Base-by-base conservation (phyloP, 2,329 filamentous ascomycete genomes). In the Dryadomyces sulphureus region DNA sequence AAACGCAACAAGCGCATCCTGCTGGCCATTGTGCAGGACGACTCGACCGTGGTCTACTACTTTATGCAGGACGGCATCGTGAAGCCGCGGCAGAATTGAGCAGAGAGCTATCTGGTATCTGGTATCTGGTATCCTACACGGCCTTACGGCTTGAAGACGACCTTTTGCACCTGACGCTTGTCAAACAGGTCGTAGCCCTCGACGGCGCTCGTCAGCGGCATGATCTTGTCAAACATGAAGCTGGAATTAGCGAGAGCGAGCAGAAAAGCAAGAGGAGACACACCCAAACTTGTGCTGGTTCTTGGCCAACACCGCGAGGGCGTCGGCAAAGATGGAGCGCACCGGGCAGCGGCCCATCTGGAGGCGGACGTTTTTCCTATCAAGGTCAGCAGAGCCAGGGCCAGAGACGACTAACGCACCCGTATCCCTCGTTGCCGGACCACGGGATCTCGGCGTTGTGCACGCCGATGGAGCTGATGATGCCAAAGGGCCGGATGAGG, bases 21-120 rank as follows among this genome's bases (percentile, higher is more conserved):
- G n/a, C 66, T 92, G 44, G 84, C 81, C 16, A 83, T 81, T 3
- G 66, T 87, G 41, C 81, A 87, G 57, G 77, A 83, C 55, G 85
- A 92, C 62, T 89, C 84, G 52, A 90, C 85, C 0, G 72, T 92
- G 17, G 81, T 86, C 36, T 92, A 90, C 63, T 92, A 92, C 58
- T 72, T 89, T 51, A 76, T 90, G 60, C 84, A 90, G 56, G 84
- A 90, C 60, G 85, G 84, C n/a, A 78, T 89, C 52, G 83, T 90
- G 45, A 92, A 90, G 66, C 85, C 85, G 21, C 71, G 85, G 48
- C 85, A 90, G 60, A 92, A 92, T 59, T 90, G 41, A 42, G 7
- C 2, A 8, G 25, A 5, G 25, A 6, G 11, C 25, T 6, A 6
- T 27, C 5, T 11, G 19, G 9, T 38, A 9, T 24, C 21, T 17